These are phyloP conservation scores for Wickerhamomyces mucosus DNA, from an alignment of 805 yeast genomes.

Conservation along the genomic window DNA sequence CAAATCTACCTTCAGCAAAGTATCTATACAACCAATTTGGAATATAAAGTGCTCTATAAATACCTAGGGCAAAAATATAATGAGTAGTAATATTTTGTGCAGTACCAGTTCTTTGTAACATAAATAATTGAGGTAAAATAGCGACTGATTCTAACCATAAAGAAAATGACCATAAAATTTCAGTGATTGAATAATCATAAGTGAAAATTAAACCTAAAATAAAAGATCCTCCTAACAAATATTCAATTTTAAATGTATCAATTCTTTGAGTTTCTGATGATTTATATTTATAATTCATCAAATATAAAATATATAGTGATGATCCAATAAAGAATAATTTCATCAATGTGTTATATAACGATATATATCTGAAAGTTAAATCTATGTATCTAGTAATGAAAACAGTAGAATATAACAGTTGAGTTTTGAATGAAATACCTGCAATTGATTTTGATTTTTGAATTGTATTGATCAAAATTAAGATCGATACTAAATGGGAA, in stretches of 20 bases:
- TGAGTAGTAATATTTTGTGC: constrained; percentile 84
- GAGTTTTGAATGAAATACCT: constrained; percentile 88
- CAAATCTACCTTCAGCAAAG: constrained; percentile 49
- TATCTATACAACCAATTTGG: constrained; percentile 95
- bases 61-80: constrained; percentile 88
- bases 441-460: constrained; percentile 52
- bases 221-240: constrained; percentile 54
- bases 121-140: constrained; percentile 84
- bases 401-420: constrained; percentile 64
- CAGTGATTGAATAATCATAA: constrained; percentile 49
- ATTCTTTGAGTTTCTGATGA: constrained; percentile 42
- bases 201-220: constrained; percentile 57
- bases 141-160: constrained; percentile 91
- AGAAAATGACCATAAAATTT: constrained; percentile 78
- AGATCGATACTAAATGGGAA: constrained; percentile 72
- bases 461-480: constrained; percentile 68
- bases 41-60: constrained; percentile 81
- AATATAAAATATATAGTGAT: constrained; percentile 62
- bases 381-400: constrained; percentile 61
- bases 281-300: constrained; percentile 56
- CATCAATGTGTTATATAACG: constrained; percentile 72
- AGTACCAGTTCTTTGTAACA: constrained; percentile 83
- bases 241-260: constrained; percentile 68
- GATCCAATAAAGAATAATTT: constrained; percentile 73
- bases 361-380: constrained; percentile 35